phyloP scores from a whole-genome alignment of 2,329 filamentous ascomycete species.

The Bipolaris oryzae region DNA sequence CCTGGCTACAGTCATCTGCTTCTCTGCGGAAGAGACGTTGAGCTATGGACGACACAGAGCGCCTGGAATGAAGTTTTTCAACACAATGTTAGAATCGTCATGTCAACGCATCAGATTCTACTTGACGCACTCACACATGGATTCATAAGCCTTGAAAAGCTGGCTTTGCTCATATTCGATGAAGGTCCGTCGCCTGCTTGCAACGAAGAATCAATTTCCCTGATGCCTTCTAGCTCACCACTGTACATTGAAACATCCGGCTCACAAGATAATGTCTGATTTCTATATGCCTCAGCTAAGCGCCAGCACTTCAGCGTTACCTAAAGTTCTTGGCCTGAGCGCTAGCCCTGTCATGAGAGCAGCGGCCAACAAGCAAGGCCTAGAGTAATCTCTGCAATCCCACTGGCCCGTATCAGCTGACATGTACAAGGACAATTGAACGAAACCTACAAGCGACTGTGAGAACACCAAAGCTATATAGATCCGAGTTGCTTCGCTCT shows the following conservation, averaged over 20 bases:
- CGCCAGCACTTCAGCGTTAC: constrained; percentile 48
- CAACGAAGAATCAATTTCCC: not conserved
- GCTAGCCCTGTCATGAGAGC: constrained; percentile 76
- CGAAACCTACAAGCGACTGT: constrained; percentile 71
- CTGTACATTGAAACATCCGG: constrained; percentile 67
- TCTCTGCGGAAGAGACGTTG: constrained; percentile 71
- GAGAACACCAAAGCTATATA: constrained; percentile 70
- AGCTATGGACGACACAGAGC: constrained; percentile 71
- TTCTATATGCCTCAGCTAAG: constrained; percentile 66
- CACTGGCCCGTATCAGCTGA: constrained; percentile 19
- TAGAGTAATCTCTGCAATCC: constrained; percentile 52
- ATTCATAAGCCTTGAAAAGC: constrained; percentile 68
- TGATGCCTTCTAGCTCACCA: constrained; percentile 67
- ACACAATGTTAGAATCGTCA: constrained; percentile 69
- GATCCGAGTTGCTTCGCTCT: constrained; percentile 70
- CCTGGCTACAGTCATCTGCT: constrained; percentile 63
- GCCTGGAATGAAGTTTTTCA: constrained; percentile 71
- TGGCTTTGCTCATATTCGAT: constrained; percentile 79
- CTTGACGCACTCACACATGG: constrained; percentile 75
- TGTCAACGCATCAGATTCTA: constrained; percentile 78
- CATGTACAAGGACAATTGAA: constrained; percentile 62
- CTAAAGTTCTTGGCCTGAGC: constrained; percentile 77
- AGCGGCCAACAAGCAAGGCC: constrained; percentile 53
- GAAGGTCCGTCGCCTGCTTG: constrained; percentile 66
- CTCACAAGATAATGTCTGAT: constrained; percentile 72